These are phyloP conservation scores for Wickerhamomyces chambardii DNA, from an alignment of 805 yeast genomes.

Conservation along the genomic window DNA sequence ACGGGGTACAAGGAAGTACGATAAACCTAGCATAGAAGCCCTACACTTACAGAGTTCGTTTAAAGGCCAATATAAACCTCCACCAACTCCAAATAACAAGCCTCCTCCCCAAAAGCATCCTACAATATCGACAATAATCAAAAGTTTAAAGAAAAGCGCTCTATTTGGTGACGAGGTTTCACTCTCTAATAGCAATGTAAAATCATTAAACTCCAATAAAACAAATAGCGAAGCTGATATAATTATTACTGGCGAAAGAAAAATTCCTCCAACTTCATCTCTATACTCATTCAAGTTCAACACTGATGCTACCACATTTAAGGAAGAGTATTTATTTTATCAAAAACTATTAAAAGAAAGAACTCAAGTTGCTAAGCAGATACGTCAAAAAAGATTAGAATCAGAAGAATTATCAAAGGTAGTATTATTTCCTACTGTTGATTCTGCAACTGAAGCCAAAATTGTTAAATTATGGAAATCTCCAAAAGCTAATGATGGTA, in stretches of 20 bases:
- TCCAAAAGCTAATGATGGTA: conserved; percentile 14
- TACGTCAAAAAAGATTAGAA: conserved; percentile 25
- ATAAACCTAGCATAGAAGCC: conserved; percentile 11
- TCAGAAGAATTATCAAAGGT: conserved; percentile 13
- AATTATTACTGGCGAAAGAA: conserved; percentile 10
- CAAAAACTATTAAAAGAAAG: conserved; percentile 35
- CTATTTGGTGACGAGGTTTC: background rate
- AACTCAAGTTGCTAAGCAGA: conserved; percentile 23
- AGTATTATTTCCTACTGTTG: conserved; percentile 17
- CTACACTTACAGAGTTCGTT: conserved; percentile 23
- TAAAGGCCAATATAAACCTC: conserved; percentile 25
- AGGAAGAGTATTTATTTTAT: conserved; percentile 30
- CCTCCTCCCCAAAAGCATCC: conserved; percentile 17
- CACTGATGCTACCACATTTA: conserved; percentile 19
- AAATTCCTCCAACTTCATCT: conserved; percentile 10
- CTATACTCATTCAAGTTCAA: conserved; percentile 15
- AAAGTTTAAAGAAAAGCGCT: conserved; percentile 7
- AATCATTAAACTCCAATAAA: background rate
- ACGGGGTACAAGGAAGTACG: conserved; percentile 10
- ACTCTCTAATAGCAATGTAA: too few relatives aligned
- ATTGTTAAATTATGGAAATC: conserved; percentile 19
- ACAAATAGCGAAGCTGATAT: conserved; percentile 6
- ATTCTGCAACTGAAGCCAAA: conserved; percentile 12
- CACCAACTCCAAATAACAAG: conserved; percentile 11
- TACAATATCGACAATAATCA: conserved; percentile 9